Base-by-base conservation (phyloP, 2,329 filamentous ascomycete genomes). In the Talaromyces islandicus region DNA sequence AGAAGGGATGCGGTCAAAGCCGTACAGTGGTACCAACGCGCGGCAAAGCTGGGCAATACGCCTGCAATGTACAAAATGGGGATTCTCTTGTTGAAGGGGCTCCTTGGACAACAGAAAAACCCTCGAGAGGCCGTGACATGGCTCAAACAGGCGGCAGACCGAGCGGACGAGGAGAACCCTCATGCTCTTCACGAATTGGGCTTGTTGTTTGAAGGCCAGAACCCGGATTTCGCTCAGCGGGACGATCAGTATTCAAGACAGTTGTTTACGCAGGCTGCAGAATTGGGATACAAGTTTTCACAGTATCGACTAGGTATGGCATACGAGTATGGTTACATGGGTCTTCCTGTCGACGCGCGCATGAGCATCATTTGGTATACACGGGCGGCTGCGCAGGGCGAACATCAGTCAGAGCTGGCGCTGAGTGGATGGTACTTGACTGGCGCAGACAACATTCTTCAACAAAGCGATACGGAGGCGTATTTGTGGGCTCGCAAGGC, bases 1-100 rank as follows among this genome's bases (percentile, higher is more conserved):
- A 87, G 91, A 61, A 90, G 89, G 67, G 94, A 99, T 70, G 91
- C 91, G 0, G 77, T 93, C 65, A 97, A 97, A 76, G 93, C 94
- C 1, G 92, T 97, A 21, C 93, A 97, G 73, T 99, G 94, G 94
- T 99, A 99, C 75, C 92, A 93, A 73, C 89, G 92, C 50, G 92
- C 94, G 7, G 93, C 94, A 11, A 88, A 89, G 12, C 81, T 97
- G 2, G 93, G 94, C 3, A 93, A 99, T 70, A 88, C 89, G 1
- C 90, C 93, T 0, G 94, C 92, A 30, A 96, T 97, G 91, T 99
- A 97, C 80, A 99, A 99, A 76, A 87, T 97, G 76, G 94, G 94
- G 61, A 96, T 97, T 88, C 96, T 99, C 65, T 80, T 91, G 63
- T 84, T 97, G 58, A 97, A 97, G 75, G 94, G 93, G 11, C 81